Conservation (phyloP, 2,329 filamentous ascomycete genomes). For the Ascochyta pisi region DNA sequence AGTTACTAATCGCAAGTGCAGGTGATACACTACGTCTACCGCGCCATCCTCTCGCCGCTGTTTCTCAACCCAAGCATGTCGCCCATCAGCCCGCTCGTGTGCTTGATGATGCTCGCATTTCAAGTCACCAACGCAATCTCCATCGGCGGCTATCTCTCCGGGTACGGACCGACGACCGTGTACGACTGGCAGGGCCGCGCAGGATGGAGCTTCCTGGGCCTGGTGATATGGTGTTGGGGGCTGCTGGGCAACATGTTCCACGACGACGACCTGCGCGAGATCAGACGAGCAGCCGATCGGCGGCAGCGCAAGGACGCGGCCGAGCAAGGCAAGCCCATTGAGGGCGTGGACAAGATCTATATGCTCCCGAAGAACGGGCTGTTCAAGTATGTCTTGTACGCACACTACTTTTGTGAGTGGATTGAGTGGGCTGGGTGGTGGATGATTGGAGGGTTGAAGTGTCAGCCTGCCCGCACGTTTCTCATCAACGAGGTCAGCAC, state of each 20-base stretch:
- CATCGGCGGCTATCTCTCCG: constrained; percentile 81
- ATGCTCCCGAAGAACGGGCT: constrained; percentile 83
- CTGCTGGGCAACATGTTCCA: constrained; percentile 84
- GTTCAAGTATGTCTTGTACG: constrained; percentile 83
- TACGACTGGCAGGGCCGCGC: constrained; percentile 58
- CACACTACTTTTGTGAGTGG: constrained; percentile 98
- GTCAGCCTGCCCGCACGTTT: constrained; percentile 80
- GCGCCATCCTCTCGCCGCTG: constrained; percentile 81
- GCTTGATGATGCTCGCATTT: constrained; percentile 70
- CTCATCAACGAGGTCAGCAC: constrained; percentile 85
- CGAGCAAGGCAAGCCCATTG: constrained; percentile 53
- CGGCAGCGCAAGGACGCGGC: constrained; percentile 61
- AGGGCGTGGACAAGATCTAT: constrained; percentile 79
- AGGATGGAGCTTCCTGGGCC: constrained; percentile 64
- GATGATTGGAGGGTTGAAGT: constrained; percentile 70
- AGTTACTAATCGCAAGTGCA: constrained; percentile 41
- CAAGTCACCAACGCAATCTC: constrained; percentile 81
- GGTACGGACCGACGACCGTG: constrained; percentile 73
- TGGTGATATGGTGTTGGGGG: constrained; percentile 77
- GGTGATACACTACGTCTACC: constrained; percentile 88
- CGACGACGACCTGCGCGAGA: constrained; percentile 87
- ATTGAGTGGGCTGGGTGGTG: constrained; percentile 93
- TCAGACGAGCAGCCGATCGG: constrained; percentile 73
- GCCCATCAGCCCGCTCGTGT: constrained; percentile 77
- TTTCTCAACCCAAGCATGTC: constrained; percentile 88